Evolutionary conservation across 495 filamentous ascomycete genomes (phyloP).

Genomic region (Stereocaulon alpinum): DNA sequence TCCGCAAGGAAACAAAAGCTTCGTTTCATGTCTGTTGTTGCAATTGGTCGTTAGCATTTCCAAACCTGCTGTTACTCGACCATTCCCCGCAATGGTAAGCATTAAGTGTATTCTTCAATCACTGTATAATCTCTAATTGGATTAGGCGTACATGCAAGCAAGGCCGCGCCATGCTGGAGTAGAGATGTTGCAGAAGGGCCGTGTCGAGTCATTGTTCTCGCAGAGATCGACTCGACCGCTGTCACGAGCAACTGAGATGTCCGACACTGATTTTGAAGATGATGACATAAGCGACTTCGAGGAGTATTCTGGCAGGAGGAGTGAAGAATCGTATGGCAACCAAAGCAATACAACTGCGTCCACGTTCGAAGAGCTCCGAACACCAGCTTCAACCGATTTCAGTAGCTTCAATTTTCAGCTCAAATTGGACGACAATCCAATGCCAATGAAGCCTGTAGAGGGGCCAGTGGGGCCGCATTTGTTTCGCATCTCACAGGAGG

Average conservation of each 20-base stretch:
- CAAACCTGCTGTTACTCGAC: background rate
- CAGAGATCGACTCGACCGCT: conserved; percentile 20
- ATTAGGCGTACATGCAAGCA: conserved; percentile 27
- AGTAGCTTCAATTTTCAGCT: conserved; percentile 38
- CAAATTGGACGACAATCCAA: conserved; percentile 27
- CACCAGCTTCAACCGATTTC: conserved; percentile 46
- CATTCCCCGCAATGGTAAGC: conserved; percentile 16
- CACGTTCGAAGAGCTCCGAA: conserved; percentile 63
- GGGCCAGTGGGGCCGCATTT: conserved; percentile 81
- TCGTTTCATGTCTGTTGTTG: background rate
- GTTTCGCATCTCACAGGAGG: conserved; percentile 54
- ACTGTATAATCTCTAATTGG: background rate
- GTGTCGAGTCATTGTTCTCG: conserved; percentile 26
- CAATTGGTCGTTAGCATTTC: background rate
- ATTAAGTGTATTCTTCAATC: no score
- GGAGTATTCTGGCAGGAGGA: conserved; percentile 52
- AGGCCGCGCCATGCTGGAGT: conserved; percentile 27
- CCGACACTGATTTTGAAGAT: conserved; percentile 63
- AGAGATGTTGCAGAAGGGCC: conserved; percentile 36
- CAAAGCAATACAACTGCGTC: conserved; percentile 65
- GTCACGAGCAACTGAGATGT: conserved; percentile 60
- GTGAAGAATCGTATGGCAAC: conserved; percentile 53
- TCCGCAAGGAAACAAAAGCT: conserved; percentile 15
- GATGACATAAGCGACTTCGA: conserved; percentile 56
- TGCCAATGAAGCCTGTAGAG: conserved; percentile 50